These are phyloP conservation scores for Apiotrichum mycotoxinovorans DNA, from an alignment of 1,284 basidiomycete species.

Conservation along the genomic window DNA sequence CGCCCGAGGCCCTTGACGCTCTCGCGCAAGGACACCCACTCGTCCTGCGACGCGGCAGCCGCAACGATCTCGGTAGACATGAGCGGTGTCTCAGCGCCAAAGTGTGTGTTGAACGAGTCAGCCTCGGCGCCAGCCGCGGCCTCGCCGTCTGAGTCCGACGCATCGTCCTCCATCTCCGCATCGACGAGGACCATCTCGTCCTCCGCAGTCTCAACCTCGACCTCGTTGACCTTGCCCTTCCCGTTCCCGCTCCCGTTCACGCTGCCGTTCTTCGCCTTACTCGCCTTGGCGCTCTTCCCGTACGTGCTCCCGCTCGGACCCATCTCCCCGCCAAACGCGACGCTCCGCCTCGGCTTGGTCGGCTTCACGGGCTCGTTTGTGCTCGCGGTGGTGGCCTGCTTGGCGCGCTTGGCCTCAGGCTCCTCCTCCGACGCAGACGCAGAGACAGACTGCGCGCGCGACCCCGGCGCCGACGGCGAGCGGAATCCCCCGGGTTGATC, in stretches of 20 bases:
- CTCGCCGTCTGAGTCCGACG: conserved; percentile 26
- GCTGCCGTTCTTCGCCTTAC: conserved; percentile 15
- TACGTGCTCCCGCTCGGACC: conserved; percentile 47
- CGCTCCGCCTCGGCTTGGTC: conserved; percentile 37
- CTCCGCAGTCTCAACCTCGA: no score
- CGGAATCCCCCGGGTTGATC: conserved; percentile 51
- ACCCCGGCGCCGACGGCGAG: conserved; percentile 7
- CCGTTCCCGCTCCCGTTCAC: conserved; percentile 11
- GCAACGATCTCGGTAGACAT: conserved; percentile 27
- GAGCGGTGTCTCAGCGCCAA: conserved; percentile 36
- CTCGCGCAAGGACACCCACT: conserved; percentile 33
- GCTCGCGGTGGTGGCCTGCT: background rate
- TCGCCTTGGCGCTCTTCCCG: conserved; percentile 26
- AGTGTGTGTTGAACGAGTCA: conserved; percentile 49
- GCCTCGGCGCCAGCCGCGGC: conserved; percentile 16
- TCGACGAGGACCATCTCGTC: conserved; percentile 14
- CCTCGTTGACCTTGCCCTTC: conserved; percentile 15
- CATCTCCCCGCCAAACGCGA: conserved; percentile 46
- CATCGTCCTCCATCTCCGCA: conserved; percentile 11
- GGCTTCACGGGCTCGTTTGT: background rate
- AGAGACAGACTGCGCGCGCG: conserved; percentile 1
- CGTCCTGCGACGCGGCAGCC: conserved; percentile 22
- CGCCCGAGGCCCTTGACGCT: conserved; percentile 53
- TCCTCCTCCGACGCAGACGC: conserved; percentile 2
- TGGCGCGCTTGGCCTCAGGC: conserved; percentile 1